Percentiles rank a stretch among this genome's conserved stretches.
These are phyloP conservation scores for Hysterium pulicare DNA, from an alignment of 2,329 filamentous ascomycete genomes.

Conservation along the genomic window DNA sequence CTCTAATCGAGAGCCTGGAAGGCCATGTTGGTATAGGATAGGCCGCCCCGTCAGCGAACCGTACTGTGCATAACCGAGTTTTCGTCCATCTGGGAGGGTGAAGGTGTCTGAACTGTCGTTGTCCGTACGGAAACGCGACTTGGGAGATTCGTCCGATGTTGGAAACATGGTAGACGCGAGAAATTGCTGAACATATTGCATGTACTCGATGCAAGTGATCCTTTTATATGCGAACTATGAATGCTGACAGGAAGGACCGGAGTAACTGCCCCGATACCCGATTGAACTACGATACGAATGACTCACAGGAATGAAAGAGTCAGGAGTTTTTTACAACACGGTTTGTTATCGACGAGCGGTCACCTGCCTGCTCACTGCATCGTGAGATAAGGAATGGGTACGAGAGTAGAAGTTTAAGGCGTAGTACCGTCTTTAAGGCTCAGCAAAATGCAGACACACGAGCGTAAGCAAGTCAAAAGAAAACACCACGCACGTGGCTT, in stretches of 20 bases:
- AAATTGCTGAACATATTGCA: neutral
- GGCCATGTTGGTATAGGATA: constrained; percentile 28
- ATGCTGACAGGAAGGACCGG: neutral
- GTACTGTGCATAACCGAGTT: constrained; percentile 35
- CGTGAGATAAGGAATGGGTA: too few relatives aligned
- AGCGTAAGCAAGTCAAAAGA: too few relatives aligned
- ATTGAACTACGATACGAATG: too few relatives aligned
- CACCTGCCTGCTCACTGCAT: too few relatives aligned
- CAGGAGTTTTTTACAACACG: too few relatives aligned
- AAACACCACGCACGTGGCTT: too few relatives aligned
- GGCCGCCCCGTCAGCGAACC: constrained; percentile 23
- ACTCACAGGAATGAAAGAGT: too few relatives aligned
- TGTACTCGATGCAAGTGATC: neutral
- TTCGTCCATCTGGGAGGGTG: constrained; percentile 33
- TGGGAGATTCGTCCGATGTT: neutral
- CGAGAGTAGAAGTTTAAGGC: too few relatives aligned
- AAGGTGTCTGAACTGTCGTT: constrained; percentile 25
- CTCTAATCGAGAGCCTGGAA: constrained; percentile 30
- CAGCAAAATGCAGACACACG: too few relatives aligned
- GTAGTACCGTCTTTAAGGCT: too few relatives aligned
- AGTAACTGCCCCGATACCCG: neutral
- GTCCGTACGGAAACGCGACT: constrained; percentile 7
- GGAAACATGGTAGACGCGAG: neutral
- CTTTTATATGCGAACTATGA: neutral
- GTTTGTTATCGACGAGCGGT: too few relatives aligned